A percentile compares a stretch with the other conserved stretches of the same genome.
Conservation (phyloP, 192 early-diverging fungal species). For the Paraglomus brasilianum region DNA sequence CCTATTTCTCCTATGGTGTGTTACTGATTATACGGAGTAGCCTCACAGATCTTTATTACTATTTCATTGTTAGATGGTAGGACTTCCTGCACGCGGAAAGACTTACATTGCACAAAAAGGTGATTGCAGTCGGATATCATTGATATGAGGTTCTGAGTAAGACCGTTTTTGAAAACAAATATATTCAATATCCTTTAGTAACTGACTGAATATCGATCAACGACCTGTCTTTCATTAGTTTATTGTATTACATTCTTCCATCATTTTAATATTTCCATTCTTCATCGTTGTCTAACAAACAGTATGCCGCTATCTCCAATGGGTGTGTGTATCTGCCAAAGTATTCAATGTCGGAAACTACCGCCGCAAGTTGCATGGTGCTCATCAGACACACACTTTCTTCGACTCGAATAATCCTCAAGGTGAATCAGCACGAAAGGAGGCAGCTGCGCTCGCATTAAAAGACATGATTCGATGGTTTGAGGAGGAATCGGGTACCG, state of each 20-base stretch:
- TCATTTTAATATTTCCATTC: conserved; percentile 13
- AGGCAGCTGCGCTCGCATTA: conserved; percentile 82
- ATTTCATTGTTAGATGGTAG: conserved; percentile 69
- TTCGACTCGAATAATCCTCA: conserved; percentile 86
- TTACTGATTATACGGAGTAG: too few species aligned
- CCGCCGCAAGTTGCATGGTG: conserved; percentile 86
- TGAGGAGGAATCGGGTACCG: conserved; percentile 72
- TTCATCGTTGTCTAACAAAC: conserved; percentile 35
- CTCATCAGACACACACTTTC: conserved; percentile 77
- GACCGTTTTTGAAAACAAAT: background rate
- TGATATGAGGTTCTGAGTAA: background rate
- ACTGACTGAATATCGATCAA: background rate
- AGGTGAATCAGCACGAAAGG: conserved; percentile 67
- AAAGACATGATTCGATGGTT: conserved; percentile 95
- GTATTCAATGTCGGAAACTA: conserved; percentile 99
- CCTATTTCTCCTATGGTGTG: too few species aligned
- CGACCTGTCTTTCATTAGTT: background rate
- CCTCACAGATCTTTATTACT: too few species aligned
- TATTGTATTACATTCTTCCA: background rate
- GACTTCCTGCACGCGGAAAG: conserved; percentile 91
- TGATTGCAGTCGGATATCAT: conserved; percentile 37
- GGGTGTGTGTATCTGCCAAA: conserved; percentile 90
- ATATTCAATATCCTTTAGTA: background rate
- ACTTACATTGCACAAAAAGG: conserved; percentile 94
- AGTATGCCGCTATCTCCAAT: conserved; percentile 91